Evolutionary conservation across 495 filamentous ascomycete species (phyloP).

Genomic region (Venustampulla echinocandica): DNA sequence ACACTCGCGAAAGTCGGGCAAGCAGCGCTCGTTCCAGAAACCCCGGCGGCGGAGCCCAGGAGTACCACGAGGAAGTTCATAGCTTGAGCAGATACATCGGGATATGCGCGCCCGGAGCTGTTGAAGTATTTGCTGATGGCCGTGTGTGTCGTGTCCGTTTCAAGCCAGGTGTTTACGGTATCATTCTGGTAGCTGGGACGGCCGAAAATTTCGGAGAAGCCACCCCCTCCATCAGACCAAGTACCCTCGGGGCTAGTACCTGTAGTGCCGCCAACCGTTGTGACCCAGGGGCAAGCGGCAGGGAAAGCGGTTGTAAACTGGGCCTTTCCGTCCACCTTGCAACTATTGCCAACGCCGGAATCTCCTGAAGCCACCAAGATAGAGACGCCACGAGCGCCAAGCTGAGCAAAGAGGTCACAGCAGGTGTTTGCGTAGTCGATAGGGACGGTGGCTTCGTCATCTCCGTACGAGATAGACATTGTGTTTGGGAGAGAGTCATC

Average conservation of each 20-base stretch:
- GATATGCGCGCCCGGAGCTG: slow-evolving; percentile 55
- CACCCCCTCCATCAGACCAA: slow-evolving; percentile 52
- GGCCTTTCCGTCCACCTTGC: slow-evolving; percentile 20
- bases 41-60: not conserved
- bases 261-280: slow-evolving; percentile 61
- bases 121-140: slow-evolving; percentile 54
- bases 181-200: slow-evolving; percentile 55
- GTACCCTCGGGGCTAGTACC: slow-evolving; percentile 47
- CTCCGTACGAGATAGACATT: slow-evolving; percentile 67
- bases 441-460: slow-evolving; percentile 57
- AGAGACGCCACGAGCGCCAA: slow-evolving; percentile 64
- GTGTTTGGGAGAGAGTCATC: slow-evolving; percentile 56
- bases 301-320: slow-evolving; percentile 44
- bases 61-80: slow-evolving; percentile 13
- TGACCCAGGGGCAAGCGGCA: slow-evolving; percentile 74
- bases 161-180: slow-evolving; percentile 14
- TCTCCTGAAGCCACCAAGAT: slow-evolving; percentile 72
- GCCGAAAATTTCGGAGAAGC: slow-evolving; percentile 63
- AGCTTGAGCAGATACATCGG: slow-evolving; percentile 62
- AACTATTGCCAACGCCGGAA: slow-evolving; percentile 53
- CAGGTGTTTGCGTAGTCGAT: slow-evolving; percentile 50
- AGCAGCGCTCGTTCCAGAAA: slow-evolving; percentile 24
- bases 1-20: slow-evolving; percentile 46
- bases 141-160: slow-evolving; percentile 18
- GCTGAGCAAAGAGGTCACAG: slow-evolving; percentile 64